Evolutionary conservation across 1,139 yeast genomes (phyloP), one percentile per base, ranked within the genome.

Genomic region (Starmera stellimalicola): DNA sequence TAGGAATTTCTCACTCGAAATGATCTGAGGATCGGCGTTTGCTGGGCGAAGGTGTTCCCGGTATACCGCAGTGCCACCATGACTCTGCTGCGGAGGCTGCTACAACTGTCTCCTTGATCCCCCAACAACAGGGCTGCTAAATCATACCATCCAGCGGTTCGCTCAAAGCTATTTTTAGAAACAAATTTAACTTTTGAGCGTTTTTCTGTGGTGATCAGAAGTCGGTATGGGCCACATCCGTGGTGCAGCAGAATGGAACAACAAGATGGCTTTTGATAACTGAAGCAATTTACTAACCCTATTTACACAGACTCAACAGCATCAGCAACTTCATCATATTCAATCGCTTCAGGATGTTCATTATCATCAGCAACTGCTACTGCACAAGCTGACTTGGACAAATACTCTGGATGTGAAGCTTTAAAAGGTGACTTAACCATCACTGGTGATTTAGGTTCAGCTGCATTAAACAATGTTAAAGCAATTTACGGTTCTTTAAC

Each of bases 361-460:
- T 57, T 67, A 45, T 37, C 67, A 22, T 58, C 65, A 38, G 74
- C 77, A 40, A 79, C 91, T 33, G 87, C 83, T 45, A 74, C 91
- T 40, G 74, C 77, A 33, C 85, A 88, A 59, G 54, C 81, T 26
- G 88, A 85, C 48, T 74, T 91, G 55, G 93, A 83, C 51, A 56
- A 63, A 30, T 71, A 82, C 43, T 63, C 83, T 38, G 68, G 76
- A 31, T 91, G 98, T 76, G 61, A 73, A 31, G 81, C 88, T 43
- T 72, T 88, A 46, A 72, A 72, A 43, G 97, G 96, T 67, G 79
- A 79, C 57, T 64, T 91, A 52, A 61, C 68, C 60, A 68, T 91
- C 55, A 55, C 72, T 40, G 85, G 88, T 63, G 60, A 56, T 33
- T 61, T 79, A 38, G 75, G 74, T 47, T 49, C 70, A 42, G 73